Conservation (phyloP, 768 basidiomycete genomes). For the Tylopilus vinaceipallidus region DNA sequence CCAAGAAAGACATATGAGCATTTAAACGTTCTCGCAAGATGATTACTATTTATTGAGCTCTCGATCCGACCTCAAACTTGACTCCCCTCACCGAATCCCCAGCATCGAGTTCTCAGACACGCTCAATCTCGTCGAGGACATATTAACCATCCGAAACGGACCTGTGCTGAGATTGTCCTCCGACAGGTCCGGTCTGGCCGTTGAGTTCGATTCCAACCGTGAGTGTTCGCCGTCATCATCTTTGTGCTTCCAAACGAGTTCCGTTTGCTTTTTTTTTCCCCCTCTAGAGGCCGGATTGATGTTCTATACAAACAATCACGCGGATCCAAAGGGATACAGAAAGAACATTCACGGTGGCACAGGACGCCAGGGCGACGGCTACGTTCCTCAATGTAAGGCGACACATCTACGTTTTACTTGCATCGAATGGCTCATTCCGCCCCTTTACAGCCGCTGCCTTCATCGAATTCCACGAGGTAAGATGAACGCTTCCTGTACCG, state of each 20-base stretch:
- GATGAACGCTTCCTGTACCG: background rate
- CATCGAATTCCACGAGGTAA: conserved; percentile 66
- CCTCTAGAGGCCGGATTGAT: conserved; percentile 71
- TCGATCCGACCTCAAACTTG: conserved; percentile 29
- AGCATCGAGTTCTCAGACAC: conserved; percentile 38
- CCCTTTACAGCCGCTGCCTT: conserved; percentile 53
- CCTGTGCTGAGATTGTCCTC: conserved; percentile 55
- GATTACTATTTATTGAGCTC: conserved; percentile 60
- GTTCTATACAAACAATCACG: conserved; percentile 65
- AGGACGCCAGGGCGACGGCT: conserved; percentile 58
- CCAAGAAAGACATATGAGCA: background rate
- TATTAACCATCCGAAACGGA: conserved; percentile 30
- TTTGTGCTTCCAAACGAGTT: background rate
- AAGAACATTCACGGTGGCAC: conserved; percentile 78
- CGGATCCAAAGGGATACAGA: conserved; percentile 46
- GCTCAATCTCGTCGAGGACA: conserved; percentile 43
- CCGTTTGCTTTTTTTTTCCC: background rate
- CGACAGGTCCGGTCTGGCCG: conserved; percentile 54
- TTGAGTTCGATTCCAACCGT: conserved; percentile 73
- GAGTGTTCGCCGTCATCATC: conserved; percentile 22
- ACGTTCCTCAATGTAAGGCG: conserved; percentile 53
- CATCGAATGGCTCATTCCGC: background rate
- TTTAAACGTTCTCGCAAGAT: conserved; percentile 38
- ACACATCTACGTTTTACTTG: background rate
- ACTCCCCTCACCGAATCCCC: conserved; percentile 49